Percentiles rank a stretch among this genome's conserved stretches.
These are phyloP conservation scores for Phytophthora podocarpi DNA, from an alignment of 352 stramenopile species.

Conservation along the genomic window DNA sequence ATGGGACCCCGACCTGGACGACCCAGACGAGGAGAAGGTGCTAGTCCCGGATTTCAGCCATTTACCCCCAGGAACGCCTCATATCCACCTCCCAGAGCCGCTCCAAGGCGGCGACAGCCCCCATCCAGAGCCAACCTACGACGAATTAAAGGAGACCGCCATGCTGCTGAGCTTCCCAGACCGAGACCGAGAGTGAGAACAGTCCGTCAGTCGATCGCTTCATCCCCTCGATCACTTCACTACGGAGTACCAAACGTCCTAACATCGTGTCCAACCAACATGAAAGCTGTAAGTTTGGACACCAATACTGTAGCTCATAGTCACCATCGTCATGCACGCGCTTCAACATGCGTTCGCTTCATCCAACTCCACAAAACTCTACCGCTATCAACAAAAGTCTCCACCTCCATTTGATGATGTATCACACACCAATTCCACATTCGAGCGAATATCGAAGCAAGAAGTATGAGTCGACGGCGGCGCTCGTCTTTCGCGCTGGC, in stretches of 20 bases:
- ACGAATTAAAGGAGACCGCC: slow-evolving; percentile 41
- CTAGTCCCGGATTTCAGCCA: background rate
- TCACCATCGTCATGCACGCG: background rate
- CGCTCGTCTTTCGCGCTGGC: slow-evolving; percentile 27
- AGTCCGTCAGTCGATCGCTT: background rate
- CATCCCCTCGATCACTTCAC: too few species aligned
- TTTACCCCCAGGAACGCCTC: background rate
- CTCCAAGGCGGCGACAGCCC: slow-evolving; percentile 32
- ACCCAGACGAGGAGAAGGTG: slow-evolving; percentile 2
- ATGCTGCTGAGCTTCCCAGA: slow-evolving; percentile 39
- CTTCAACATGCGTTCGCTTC: slow-evolving; percentile 8
- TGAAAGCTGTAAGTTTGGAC: background rate
- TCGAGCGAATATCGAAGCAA: background rate
- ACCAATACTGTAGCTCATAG: background rate
- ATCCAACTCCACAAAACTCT: background rate
- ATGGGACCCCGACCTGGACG: background rate
- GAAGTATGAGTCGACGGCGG: background rate
- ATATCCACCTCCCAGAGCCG: slow-evolving; percentile 35
- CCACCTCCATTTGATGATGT: background rate
- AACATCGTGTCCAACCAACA: slow-evolving; percentile 10
- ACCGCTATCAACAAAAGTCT: background rate
- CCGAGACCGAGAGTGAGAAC: slow-evolving; percentile 21
- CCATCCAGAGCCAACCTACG: slow-evolving; percentile 29
- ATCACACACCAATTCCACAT: slow-evolving; percentile 3
- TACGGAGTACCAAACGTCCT: slow-evolving; percentile 6